These are phyloP conservation scores for Scutellaria barbata DNA, from an alignment of 257 asterid species.

Conservation along the genomic window DNA sequence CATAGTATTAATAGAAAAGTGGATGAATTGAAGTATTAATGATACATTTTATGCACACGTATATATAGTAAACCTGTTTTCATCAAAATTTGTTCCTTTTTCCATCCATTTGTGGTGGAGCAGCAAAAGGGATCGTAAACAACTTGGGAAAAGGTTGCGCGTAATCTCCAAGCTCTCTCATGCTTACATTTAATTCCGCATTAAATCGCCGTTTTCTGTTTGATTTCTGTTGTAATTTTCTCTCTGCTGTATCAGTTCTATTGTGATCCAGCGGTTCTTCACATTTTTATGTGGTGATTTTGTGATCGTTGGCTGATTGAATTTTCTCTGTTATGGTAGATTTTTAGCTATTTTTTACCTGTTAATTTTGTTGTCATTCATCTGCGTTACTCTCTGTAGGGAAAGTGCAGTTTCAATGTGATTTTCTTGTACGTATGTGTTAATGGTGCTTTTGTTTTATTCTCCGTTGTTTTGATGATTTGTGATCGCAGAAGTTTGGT, in stretches of 20 bases:
- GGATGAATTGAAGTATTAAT: too few relatives aligned
- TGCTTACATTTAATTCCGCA: background rate
- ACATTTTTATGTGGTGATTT: conserved; percentile 1
- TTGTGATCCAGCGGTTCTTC: background rate
- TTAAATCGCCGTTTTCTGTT: background rate
- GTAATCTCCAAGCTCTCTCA: conserved; percentile 20
- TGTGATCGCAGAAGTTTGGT: background rate
- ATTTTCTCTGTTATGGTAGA: background rate
- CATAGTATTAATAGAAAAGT: too few relatives aligned
- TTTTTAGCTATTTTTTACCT: background rate
- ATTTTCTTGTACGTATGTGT: background rate
- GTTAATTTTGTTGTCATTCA: background rate
- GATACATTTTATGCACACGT: too few relatives aligned
- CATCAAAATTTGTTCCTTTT: background rate
- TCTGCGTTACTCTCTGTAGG: conserved; percentile 14
- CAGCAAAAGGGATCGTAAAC: conserved; percentile 22
- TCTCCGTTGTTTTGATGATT: background rate
- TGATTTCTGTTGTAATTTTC: conserved; percentile 2
- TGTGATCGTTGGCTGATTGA: conserved; percentile 21
- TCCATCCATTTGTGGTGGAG: conserved; percentile 39
- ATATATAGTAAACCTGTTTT: conserved; percentile 7
- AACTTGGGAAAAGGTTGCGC: conserved; percentile 37
- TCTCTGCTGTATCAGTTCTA: background rate
- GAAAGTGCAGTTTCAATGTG: background rate
- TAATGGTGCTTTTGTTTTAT: background rate